These are phyloP conservation scores for Davidsoniella eucalypti DNA, from an alignment of 2,329 filamentous ascomycete genomes.

Conservation along the genomic window DNA sequence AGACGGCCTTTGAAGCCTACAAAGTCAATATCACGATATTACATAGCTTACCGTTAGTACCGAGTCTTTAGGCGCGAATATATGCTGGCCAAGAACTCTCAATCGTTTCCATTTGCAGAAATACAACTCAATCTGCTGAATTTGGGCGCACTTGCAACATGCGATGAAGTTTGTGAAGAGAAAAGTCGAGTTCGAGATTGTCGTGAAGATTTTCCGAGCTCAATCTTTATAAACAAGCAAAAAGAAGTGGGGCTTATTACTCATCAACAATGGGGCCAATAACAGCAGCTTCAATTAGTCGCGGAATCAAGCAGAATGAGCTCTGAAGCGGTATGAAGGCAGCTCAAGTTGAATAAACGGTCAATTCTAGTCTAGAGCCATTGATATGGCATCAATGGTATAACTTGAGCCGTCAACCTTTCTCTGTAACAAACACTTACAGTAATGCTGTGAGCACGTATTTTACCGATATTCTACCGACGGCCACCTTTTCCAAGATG, in stretches of 20 bases:
- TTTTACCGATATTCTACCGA: slow-evolving; percentile 6
- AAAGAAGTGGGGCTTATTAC: background rate
- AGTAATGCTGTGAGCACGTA: background rate
- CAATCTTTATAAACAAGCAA: background rate
- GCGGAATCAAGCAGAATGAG: background rate
- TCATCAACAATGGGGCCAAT: background rate
- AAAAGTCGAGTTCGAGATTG: background rate
- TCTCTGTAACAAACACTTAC: too few relatives aligned
- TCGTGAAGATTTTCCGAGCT: background rate
- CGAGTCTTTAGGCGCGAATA: too few relatives aligned
- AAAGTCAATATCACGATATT: too few relatives aligned
- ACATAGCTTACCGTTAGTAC: too few relatives aligned
- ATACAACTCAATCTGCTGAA: background rate
- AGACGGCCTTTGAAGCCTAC: too few relatives aligned
- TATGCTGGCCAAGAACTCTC: background rate
- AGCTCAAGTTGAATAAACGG: background rate
- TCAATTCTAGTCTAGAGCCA: too few relatives aligned
- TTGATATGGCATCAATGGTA: background rate
- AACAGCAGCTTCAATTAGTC: too few relatives aligned
- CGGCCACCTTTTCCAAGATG: slow-evolving; percentile 3
- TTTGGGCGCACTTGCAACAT: background rate
- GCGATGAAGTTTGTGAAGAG: background rate
- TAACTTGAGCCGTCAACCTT: background rate
- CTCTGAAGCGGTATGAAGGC: background rate
- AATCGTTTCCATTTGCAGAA: background rate